These are phyloP conservation scores for Marsdenia floribunda DNA, from an alignment of 257 asterid species.

Conservation along the genomic window DNA sequence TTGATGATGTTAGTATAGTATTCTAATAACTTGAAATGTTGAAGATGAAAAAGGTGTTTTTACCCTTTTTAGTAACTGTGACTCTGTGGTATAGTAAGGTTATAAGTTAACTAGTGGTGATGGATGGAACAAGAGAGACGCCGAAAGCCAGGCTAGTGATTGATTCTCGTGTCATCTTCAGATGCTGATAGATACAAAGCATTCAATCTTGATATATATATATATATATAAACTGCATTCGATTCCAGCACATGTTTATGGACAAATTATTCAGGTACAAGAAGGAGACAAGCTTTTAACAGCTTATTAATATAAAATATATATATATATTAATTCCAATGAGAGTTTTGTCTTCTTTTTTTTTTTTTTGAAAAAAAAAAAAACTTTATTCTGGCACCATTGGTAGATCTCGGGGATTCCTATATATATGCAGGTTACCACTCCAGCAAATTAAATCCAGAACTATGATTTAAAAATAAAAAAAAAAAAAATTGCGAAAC, in stretches of 20 bases:
- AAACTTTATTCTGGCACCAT: not conserved
- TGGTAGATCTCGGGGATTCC: slow-evolving; percentile 13
- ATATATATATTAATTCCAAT: not conserved
- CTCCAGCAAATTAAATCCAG: not conserved
- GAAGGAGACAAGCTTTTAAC: not conserved
- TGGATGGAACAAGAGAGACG: not conserved
- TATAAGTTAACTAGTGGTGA: not conserved
- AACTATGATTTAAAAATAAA: too few relatives aligned
- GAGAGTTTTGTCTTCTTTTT: not conserved
- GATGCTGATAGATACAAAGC: slow-evolving; percentile 19
- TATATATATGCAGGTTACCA: not conserved
- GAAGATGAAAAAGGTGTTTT: not conserved
- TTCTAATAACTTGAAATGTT: not conserved
- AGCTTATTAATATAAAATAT: not conserved
- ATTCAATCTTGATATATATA: not conserved
- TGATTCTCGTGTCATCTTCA: slow-evolving; percentile 12
- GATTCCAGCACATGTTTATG: not conserved
- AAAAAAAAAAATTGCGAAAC: too few relatives aligned
- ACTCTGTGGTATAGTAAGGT: too few relatives aligned
- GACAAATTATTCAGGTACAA: not conserved
- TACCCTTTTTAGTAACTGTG: not conserved
- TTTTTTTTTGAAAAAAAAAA: too few relatives aligned
- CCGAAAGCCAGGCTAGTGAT: not conserved
- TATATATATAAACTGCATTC: not conserved
- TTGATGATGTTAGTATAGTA: not conserved